These are phyloP conservation scores for Zanthoxylum bungeanum DNA, from an alignment of 345 rosid species.

Conservation along the genomic window DNA sequence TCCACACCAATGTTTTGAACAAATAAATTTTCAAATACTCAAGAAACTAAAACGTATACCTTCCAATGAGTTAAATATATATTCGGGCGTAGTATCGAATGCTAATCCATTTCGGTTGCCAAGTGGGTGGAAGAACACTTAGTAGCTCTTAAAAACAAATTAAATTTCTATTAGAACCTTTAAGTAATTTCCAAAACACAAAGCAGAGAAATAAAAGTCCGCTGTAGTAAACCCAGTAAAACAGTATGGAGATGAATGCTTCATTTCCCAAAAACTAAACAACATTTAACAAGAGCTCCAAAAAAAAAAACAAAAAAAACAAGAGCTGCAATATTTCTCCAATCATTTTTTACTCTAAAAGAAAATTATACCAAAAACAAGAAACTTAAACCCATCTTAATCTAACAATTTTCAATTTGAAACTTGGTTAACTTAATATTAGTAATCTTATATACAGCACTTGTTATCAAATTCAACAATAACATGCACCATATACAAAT, in stretches of 20 bases:
- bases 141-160: not conserved
- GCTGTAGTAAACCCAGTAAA: not conserved
- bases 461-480: too few relatives aligned
- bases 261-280: not conserved
- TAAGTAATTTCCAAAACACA: not conserved
- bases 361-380: too few relatives aligned
- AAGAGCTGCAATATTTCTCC: not conserved
- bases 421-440: too few relatives aligned
- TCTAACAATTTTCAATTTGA: not conserved
- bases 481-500: not conserved
- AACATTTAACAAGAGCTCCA: not conserved
- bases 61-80: not conserved
- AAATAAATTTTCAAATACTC: not conserved
- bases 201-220: not conserved
- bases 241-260: not conserved
- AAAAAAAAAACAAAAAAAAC: too few relatives aligned
- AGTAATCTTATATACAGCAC: too few relatives aligned
- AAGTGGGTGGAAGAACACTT: not conserved
- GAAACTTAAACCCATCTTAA: not conserved
- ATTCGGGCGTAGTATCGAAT: not conserved
- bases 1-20: not conserved
- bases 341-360: not conserved
- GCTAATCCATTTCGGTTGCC: not conserved
- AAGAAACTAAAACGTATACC: not conserved
- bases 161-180: not conserved